Conservation (phyloP, 441 rosid genomes). For the Raphanus hybrid region DNA sequence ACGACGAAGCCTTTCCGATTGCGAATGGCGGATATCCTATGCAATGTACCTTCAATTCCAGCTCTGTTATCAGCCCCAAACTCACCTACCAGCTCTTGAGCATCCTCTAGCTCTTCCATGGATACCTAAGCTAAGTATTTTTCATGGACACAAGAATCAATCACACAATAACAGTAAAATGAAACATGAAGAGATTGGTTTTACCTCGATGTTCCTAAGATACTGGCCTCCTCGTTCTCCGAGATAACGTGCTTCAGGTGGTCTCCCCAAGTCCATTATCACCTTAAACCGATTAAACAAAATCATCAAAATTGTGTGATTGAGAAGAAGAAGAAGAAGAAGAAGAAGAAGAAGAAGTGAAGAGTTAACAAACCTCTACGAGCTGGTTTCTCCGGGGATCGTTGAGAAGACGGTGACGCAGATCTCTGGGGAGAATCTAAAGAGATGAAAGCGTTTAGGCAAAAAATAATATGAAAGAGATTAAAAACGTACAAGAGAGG, state of each 20-base stretch:
- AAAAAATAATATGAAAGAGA: background rate
- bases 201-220: conserved; percentile 64
- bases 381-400: conserved; percentile 62
- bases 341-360: background rate
- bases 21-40: conserved; percentile 70
- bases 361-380: conserved; percentile 51
- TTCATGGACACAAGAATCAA: conserved; percentile 23
- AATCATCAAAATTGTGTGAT: background rate
- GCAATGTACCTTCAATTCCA: conserved; percentile 75
- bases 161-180: background rate
- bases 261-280: conserved; percentile 61
- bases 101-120: conserved; percentile 64
- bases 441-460: background rate
- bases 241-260: conserved; percentile 69
- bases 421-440: conserved; percentile 64
- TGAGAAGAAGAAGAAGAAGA: background rate
- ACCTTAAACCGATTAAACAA: conserved; percentile 43
- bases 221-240: conserved; percentile 62
- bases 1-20: conserved; percentile 61
- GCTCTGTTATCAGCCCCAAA: conserved; percentile 70
- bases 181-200: conserved; percentile 13
- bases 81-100: conserved; percentile 60
- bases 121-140: conserved; percentile 59
- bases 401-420: conserved; percentile 51
- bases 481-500: background rate